These are phyloP conservation scores for Eucalyptus albens DNA, from an alignment of 345 rosid genomes.

Conservation along the genomic window DNA sequence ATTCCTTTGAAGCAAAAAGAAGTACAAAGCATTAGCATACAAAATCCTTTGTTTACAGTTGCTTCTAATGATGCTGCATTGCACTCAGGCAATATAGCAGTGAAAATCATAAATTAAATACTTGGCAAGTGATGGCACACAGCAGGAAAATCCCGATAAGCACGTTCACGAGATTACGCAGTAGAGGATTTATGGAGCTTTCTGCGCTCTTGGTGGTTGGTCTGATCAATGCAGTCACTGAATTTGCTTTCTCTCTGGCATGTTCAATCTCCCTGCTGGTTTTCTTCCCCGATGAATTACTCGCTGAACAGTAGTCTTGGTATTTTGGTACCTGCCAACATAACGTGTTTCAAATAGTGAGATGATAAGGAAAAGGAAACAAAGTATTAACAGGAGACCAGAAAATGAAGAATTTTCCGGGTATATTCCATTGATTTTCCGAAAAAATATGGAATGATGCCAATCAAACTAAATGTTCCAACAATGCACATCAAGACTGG, in stretches of 20 bases:
- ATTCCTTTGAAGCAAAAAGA: background rate
- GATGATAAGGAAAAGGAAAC: background rate
- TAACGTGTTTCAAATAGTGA: background rate
- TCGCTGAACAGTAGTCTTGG: background rate
- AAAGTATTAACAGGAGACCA: background rate
- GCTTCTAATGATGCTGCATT: background rate
- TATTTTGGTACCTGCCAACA: background rate
- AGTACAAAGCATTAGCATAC: background rate
- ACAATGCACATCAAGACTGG: background rate
- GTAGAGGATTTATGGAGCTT: background rate
- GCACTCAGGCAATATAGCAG: background rate
- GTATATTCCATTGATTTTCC: background rate
- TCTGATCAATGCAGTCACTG: background rate
- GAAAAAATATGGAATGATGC: background rate
- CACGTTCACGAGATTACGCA: background rate
- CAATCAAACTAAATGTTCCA: background rate
- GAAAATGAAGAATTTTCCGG: background rate
- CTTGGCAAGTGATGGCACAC: background rate
- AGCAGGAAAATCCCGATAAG: background rate
- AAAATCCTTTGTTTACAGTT: background rate
- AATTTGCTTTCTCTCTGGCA: background rate
- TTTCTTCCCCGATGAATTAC: background rate
- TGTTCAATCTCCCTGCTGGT: background rate
- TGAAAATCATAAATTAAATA: background rate
- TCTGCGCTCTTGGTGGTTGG: background rate